Percentiles rank a stretch among this genome's conserved stretches.
Evolutionary conservation across 176 grass and related monocot genomes (phyloP).

Genomic region (Urochloa ruziziensis): DNA sequence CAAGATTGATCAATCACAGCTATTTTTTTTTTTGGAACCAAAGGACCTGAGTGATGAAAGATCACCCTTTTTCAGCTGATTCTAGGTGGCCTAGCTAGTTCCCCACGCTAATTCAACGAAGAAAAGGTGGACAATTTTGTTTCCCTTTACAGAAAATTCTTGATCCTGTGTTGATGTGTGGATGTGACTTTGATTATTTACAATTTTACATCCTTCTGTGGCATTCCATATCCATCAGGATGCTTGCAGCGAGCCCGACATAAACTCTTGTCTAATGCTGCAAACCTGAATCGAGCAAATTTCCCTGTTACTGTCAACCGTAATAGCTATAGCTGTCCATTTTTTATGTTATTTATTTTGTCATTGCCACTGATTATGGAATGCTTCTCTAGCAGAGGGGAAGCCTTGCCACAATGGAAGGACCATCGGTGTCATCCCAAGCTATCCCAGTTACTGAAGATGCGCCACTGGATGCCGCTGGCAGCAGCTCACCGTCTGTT

Average conservation of each 20-base stretch:
- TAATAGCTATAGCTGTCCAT: background rate
- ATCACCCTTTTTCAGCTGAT: background rate
- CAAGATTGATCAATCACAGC: background rate
- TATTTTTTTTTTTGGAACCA: background rate
- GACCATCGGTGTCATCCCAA: background rate
- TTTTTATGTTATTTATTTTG: background rate
- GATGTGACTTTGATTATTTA: background rate
- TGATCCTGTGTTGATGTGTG: background rate
- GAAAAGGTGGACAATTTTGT: background rate
- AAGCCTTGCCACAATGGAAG: slow-evolving; percentile 36
- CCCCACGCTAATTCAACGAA: background rate
- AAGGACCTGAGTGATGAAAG: background rate
- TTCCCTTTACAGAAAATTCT: background rate
- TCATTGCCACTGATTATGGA: background rate
- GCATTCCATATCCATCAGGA: background rate
- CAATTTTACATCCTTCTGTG: background rate
- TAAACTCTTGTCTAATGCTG: background rate
- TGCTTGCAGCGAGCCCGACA: background rate
- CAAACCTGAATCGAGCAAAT: background rate
- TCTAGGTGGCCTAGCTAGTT: too few relatives aligned
- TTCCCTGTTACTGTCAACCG: background rate
- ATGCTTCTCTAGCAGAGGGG: slow-evolving; percentile 15
- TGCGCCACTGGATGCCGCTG: background rate
- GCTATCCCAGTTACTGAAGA: background rate
- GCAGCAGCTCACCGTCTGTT: slow-evolving; percentile 53